Evolutionary conservation across 202 grass and related monocot genomes (phyloP), one percentile per base, ranked within the genome.

Genomic region (Carex sylvatica): DNA sequence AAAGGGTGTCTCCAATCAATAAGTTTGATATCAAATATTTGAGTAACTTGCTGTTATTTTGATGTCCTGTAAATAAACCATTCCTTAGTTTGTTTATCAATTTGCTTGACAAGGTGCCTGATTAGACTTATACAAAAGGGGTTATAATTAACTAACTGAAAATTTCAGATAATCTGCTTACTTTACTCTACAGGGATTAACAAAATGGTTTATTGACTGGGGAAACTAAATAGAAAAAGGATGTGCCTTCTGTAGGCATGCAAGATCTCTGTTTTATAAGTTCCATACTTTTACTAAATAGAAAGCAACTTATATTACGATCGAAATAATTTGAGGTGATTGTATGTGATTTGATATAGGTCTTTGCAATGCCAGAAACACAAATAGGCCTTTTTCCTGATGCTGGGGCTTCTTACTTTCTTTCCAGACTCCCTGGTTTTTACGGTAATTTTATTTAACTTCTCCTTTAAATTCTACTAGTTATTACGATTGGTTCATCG

Each of bases 311-410:
- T 24, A 24, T 35, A 16, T 36, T 67, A 35, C 4, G 2, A 31
- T 31, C 11, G 15, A 59, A 61, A 40, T 22, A 8, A 59, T 13
- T 62, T 47, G 16, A 24, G 63, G 64, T 16, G 13, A 9, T 40
- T 80, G 4, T 63, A 16, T 72, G 61, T 26, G 13, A 31, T 1
- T 35, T 47, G 13, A 68, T 80, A 0, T 23, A 86, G 84, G 52
- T 72, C 31, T 86, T 86, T 86, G 84, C 84, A 16, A 86, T 80
- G 84, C 84, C 84, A 68, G 76, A 86, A 80, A 23, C 76, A 72
- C 16, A 69, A 80, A 3, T 86, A 61, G 76, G 84, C 19, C 18
- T 80, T 8, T 86, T 86, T 51, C 84, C 84, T 63, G 84, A 86
- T 63, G 64, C 80, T 9, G 76, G 84, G 0, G 61, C 64, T 26